A percentile compares a stretch with the other conserved stretches of the same genome.
Evolutionary conservation across 331 rosid genomes (phyloP).

Genomic region (Rosa hybrid): DNA sequence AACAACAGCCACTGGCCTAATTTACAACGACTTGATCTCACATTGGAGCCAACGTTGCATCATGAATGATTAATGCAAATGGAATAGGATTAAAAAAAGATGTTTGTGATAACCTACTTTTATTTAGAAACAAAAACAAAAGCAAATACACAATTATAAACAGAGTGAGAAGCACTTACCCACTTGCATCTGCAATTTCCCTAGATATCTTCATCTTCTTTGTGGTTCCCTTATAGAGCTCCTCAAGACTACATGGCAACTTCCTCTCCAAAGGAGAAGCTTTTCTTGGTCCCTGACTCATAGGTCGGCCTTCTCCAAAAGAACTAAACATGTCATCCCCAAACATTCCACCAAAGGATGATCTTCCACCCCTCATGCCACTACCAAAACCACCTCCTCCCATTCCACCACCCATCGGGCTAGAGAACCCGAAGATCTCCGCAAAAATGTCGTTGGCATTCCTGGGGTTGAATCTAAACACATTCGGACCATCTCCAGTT

Average conservation of each 20-base stretch:
- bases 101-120: background rate
- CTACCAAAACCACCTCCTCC: constrained; percentile 49
- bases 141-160: background rate
- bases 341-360: constrained; percentile 76
- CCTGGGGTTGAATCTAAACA: constrained; percentile 79
- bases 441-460: constrained; percentile 69
- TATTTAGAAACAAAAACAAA: background rate
- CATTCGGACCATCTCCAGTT: constrained; percentile 64
- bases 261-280: constrained; percentile 58
- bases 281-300: constrained; percentile 66
- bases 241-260: constrained; percentile 81
- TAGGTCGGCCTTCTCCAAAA: constrained; percentile 59
- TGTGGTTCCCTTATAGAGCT: constrained; percentile 75
- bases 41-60: background rate
- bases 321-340: constrained; percentile 62
- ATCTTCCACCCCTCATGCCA: constrained; percentile 62
- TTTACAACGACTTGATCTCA: background rate
- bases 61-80: background rate
- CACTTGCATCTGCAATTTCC: constrained; percentile 65
- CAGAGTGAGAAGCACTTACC: constrained; percentile 42
- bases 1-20: background rate
- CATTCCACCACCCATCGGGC: constrained; percentile 65
- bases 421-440: constrained; percentile 67
- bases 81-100: background rate
- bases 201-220: constrained; percentile 91